A percentile compares a stretch with the other conserved stretches of the same genome.
phyloP scores from a whole-genome alignment of 805 yeast species.

The Yamadazyma sp. region DNA sequence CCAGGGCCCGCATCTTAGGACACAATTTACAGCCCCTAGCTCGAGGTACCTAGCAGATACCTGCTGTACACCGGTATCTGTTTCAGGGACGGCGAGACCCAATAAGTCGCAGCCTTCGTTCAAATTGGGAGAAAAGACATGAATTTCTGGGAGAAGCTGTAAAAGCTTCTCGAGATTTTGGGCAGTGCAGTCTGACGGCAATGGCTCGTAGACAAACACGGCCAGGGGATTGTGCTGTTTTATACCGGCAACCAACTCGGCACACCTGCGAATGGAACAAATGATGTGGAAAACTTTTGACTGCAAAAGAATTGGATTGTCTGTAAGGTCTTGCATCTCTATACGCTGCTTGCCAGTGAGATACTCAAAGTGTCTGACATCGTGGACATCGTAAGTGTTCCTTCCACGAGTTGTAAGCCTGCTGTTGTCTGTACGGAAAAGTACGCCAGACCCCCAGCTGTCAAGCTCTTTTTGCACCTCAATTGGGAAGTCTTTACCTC shows the following conservation, averaged over 20 bases:
- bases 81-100: constrained; percentile 43
- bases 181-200: constrained; percentile 69
- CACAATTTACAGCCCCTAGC: constrained; percentile 40
- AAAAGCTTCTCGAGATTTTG: constrained; percentile 38
- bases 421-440: constrained; percentile 49
- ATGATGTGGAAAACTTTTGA: constrained; percentile 63
- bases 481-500: constrained; percentile 74
- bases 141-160: constrained; percentile 44
- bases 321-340: constrained; percentile 51
- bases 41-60: constrained; percentile 26
- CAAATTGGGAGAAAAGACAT: constrained; percentile 78
- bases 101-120: constrained; percentile 75
- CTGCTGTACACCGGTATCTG: constrained; percentile 20
- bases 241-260: constrained; percentile 43
- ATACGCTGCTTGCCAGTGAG: constrained; percentile 61
- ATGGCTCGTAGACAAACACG: constrained; percentile 79
- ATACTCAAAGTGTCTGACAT: constrained; percentile 56
- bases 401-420: constrained; percentile 80
- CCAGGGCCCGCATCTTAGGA: constrained; percentile 71
- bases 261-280: constrained; percentile 66
- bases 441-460: constrained; percentile 61
- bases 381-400: constrained; percentile 68
- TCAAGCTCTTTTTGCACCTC: constrained; percentile 44
- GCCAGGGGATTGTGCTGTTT: constrained; percentile 29
- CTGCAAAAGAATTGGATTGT: constrained; percentile 33